Percentiles rank a stretch among this genome's conserved stretches.
Evolutionary conservation across 768 basidiomycete species (phyloP).

Genomic region (Kwoniella dejecticola): DNA sequence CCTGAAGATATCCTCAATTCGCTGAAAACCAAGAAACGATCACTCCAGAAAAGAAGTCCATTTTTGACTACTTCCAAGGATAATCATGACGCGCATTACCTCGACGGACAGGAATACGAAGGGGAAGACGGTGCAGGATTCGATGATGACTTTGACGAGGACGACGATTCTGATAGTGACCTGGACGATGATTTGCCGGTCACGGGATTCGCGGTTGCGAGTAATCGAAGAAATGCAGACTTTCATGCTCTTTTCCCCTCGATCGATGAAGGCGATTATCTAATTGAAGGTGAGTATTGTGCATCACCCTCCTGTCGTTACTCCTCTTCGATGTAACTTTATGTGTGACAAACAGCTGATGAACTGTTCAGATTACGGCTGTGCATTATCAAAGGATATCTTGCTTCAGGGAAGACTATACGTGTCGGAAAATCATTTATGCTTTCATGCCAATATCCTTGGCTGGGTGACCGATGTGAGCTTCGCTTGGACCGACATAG

Average conservation of each 20-base stretch:
- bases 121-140: conserved; percentile 26
- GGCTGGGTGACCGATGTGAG: conserved; percentile 97
- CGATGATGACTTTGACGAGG: conserved; percentile 49
- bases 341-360: neutral
- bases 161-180: conserved; percentile 57
- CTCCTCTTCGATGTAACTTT: no score
- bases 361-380: conserved; percentile 78
- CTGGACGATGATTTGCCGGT: conserved; percentile 78
- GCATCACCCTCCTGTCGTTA: no score
- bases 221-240: conserved; percentile 88
- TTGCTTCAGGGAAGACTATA: conserved; percentile 93
- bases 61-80: conserved; percentile 28
- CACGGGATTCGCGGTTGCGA: conserved; percentile 95
- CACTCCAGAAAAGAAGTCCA: conserved; percentile 26
- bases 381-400: conserved; percentile 93
- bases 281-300: conserved; percentile 90
- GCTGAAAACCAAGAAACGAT: conserved; percentile 8
- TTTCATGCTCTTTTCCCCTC: conserved; percentile 90
- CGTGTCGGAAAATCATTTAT: conserved; percentile 98
- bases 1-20: conserved; percentile 20
- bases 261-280: conserved; percentile 92
- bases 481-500: conserved; percentile 51
- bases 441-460: conserved; percentile 98
- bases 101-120: conserved; percentile 20
- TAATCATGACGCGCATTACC: conserved; percentile 20